Conservation (phyloP, 2,329 filamentous ascomycete species). For the Lecanoromycetidae sp. region DNA sequence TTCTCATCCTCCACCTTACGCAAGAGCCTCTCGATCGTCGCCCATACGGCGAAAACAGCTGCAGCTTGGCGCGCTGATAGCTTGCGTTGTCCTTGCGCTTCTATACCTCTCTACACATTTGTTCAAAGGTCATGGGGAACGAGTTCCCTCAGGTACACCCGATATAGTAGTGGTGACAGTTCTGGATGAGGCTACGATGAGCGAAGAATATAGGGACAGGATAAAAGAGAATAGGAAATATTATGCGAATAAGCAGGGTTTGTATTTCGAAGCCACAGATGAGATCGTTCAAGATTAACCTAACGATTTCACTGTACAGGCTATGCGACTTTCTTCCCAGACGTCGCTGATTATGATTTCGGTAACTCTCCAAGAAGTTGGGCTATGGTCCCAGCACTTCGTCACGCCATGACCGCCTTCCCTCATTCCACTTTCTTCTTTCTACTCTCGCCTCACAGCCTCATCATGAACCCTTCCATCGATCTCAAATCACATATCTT, state of each 20-base stretch:
- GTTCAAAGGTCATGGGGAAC: slow-evolving; percentile 24
- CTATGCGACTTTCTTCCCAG: slow-evolving; percentile 74
- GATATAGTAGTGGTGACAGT: slow-evolving; percentile 71
- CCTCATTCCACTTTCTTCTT: slow-evolving; percentile 73
- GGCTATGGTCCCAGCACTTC: slow-evolving; percentile 68
- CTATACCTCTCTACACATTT: slow-evolving; percentile 47
- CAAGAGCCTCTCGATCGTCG: slow-evolving; percentile 40
- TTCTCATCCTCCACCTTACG: slow-evolving; percentile 63
- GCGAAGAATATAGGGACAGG: slow-evolving; percentile 55
- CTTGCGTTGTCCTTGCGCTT: slow-evolving; percentile 44
- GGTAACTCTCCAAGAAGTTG: slow-evolving; percentile 33
- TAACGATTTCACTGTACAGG: slow-evolving; percentile 39
- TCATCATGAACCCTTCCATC: slow-evolving; percentile 74
- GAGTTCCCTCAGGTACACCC: slow-evolving; percentile 35
- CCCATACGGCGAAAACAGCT: slow-evolving; percentile 18
- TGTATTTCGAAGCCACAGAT: slow-evolving; percentile 19
- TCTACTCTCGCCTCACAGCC: slow-evolving; percentile 70
- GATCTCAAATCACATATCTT: slow-evolving; percentile 62
- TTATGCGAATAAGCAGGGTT: slow-evolving; percentile 82
- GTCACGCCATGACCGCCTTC: slow-evolving; percentile 73
- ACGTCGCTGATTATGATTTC: slow-evolving; percentile 56
- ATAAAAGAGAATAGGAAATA: slow-evolving; percentile 71
- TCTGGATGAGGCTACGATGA: slow-evolving; percentile 55
- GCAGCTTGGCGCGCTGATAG: slow-evolving; percentile 37
- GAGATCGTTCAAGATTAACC: neutral